Base-by-base conservation (phyloP, 169 alveolate genomes). In the Babesia sp. region DNA sequence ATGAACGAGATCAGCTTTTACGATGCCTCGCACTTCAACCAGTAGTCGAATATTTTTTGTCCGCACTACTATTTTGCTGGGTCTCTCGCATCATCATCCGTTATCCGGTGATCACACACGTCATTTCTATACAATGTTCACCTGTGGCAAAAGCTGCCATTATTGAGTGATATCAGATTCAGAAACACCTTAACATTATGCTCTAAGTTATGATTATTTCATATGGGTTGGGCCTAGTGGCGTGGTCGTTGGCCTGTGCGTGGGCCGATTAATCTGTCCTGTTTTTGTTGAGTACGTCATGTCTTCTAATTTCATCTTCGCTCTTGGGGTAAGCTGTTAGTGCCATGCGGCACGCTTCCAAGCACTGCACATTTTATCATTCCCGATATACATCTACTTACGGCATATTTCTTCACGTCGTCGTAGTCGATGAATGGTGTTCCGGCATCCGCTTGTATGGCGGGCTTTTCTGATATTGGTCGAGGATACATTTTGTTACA, bases 341-440 rank as follows among this genome's bases (percentile, higher is more conserved):
- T 18, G 74, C 74, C 74, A 64, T 64, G 61, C 74, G 74, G 61
- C 74, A 64, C 8, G 74, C 74, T 53, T 64, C 63, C 63, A 48
- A 22, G 37, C 74, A 64, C 74, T 51, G 68, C 12, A n/a, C 50
- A 2, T 1, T 29, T 24, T 29, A 11, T 11, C 16, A 3, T 14
- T 26, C 2, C 2, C 0, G 8, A 18, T 7, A 50, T 37, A 31
- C n/a, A 61, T 41, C 22, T 22, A 51, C 68, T 24, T 55, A 69
- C 79, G 18, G 55, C 29, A 24, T 24, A 55, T 42, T 20, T 34
- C 22, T 51, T 69, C 34, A 54, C 26, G 28, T 69, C 68, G 34
- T 37, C 68, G 45, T 53, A 31, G 45, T 55, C 42, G 0, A 22
- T 18, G n/a, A 2, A 57, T 4, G 45, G 26, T 2, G 34, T 36